Percentiles rank a stretch among this genome's conserved stretches.
Evolutionary conservation across 2,329 filamentous ascomycete genomes (phyloP).

Genomic region (Botrytis medusae): DNA sequence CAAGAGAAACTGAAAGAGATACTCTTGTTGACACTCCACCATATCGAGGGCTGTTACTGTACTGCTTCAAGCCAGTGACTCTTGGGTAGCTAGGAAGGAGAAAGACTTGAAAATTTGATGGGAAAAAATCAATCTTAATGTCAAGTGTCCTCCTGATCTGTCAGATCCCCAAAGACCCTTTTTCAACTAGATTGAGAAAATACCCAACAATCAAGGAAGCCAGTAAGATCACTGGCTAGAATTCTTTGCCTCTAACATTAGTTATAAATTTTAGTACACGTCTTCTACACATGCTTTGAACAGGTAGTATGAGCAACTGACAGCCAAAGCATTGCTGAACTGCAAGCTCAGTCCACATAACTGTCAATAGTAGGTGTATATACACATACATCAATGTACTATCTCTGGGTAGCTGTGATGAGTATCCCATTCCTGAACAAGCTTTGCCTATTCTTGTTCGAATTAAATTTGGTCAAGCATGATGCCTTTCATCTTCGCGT

Average conservation of each 20-base stretch:
- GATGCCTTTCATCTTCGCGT: background rate
- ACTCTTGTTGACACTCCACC: background rate
- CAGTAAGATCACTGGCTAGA: background rate
- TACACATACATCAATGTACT: too few species aligned
- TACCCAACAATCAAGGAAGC: rapidly evolving
- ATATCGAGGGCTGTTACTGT: background rate
- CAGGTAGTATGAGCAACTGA: background rate
- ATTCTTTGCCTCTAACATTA: background rate
- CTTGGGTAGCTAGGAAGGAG: background rate
- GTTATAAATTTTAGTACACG: background rate
- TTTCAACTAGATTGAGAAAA: background rate
- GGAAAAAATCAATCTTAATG: background rate
- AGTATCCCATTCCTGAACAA: background rate
- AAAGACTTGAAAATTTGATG: background rate
- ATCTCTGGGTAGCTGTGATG: background rate
- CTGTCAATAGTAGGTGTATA: background rate
- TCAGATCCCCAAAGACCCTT: too few species aligned
- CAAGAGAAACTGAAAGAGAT: background rate
- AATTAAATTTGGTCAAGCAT: background rate
- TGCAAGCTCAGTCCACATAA: background rate
- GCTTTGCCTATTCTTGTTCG: rapidly evolving
- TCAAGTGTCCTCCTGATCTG: too few species aligned
- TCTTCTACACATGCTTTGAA: too few species aligned
- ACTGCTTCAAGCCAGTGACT: background rate
- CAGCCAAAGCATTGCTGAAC: background rate